phyloP scores from a whole-genome alignment of 306 rosid species.

The Citrullus mucosospermus region DNA sequence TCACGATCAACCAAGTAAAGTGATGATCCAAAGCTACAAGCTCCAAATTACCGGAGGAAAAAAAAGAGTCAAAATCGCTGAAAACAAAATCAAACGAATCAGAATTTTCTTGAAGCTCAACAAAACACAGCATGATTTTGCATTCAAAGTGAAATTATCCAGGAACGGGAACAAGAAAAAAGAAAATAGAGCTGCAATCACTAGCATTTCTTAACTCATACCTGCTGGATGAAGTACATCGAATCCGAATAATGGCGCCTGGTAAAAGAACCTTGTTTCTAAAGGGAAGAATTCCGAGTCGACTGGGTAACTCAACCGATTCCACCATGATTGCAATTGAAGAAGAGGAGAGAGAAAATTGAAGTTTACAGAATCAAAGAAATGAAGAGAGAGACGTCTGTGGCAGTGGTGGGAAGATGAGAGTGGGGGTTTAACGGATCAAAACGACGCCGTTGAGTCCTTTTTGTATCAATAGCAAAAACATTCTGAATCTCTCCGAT shows the following conservation, averaged over 20 bases:
- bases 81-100: not conserved
- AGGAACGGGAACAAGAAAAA: not conserved
- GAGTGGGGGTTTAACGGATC: not conserved
- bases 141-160: not conserved
- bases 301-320: conserved; percentile 81
- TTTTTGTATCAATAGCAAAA: not conserved
- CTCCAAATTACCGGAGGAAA: not conserved
- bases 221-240: conserved; percentile 97
- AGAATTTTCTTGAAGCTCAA: not conserved
- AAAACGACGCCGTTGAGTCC: not conserved
- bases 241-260: conserved; percentile 93
- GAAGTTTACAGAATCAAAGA: not conserved
- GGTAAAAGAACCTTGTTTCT: conserved; percentile 92
- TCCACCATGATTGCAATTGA: conserved; percentile 54
- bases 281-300: conserved; percentile 94
- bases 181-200: not conserved
- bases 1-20: not conserved
- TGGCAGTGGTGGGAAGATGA: not conserved
- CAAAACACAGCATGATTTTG: not conserved
- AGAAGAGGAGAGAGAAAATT: not conserved
- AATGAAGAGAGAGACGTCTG: not conserved
- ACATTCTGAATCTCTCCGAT: not conserved
- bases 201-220: not conserved
- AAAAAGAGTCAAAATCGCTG: not conserved
- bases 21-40: not conserved